These are phyloP conservation scores for Trypethelium eluteriae DNA, from an alignment of 495 filamentous ascomycete genomes.

Conservation along the genomic window DNA sequence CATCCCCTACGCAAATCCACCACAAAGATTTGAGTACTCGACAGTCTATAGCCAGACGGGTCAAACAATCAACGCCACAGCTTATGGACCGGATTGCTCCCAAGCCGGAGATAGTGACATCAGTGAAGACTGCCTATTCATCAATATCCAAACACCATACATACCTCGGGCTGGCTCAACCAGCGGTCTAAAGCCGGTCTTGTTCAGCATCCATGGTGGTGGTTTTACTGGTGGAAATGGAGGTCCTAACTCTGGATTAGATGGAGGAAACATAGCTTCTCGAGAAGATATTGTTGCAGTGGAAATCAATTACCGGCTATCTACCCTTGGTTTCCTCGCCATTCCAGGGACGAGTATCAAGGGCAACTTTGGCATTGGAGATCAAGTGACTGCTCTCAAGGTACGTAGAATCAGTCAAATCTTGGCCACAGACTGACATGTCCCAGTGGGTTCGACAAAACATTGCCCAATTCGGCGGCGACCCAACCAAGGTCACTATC, in stretches of 20 bases:
- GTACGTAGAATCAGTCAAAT: neutral
- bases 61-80: slow-evolving; percentile 40
- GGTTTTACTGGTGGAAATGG: slow-evolving; percentile 38
- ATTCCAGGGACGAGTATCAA: slow-evolving; percentile 22
- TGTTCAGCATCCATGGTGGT: slow-evolving; percentile 46
- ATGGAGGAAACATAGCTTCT: slow-evolving; percentile 34
- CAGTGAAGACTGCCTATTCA: slow-evolving; percentile 42
- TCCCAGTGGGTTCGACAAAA: slow-evolving; percentile 34
- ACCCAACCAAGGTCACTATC: slow-evolving; percentile 51
- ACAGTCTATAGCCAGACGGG: slow-evolving; percentile 39
- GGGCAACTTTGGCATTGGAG: slow-evolving; percentile 26
- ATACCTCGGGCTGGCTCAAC: slow-evolving; percentile 33
- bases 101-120: slow-evolving; percentile 33
- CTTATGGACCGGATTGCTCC: slow-evolving; percentile 39
- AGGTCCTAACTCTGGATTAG: slow-evolving; percentile 35
- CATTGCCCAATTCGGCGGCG: slow-evolving; percentile 36
- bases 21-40: slow-evolving; percentile 43
- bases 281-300: slow-evolving; percentile 33
- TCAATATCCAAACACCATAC: slow-evolving; percentile 41
- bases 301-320: slow-evolving; percentile 32
- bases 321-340: slow-evolving; percentile 30
- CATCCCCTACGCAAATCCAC: slow-evolving; percentile 44
- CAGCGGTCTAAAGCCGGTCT: slow-evolving; percentile 36
- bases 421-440: slow-evolving; percentile 16
- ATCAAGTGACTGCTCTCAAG: slow-evolving; percentile 24